Evolutionary conservation across 371 early-diverging fungal genomes (phyloP), one percentile per base, ranked within the genome.

Genomic region (Capillidium heterosporum): DNA sequence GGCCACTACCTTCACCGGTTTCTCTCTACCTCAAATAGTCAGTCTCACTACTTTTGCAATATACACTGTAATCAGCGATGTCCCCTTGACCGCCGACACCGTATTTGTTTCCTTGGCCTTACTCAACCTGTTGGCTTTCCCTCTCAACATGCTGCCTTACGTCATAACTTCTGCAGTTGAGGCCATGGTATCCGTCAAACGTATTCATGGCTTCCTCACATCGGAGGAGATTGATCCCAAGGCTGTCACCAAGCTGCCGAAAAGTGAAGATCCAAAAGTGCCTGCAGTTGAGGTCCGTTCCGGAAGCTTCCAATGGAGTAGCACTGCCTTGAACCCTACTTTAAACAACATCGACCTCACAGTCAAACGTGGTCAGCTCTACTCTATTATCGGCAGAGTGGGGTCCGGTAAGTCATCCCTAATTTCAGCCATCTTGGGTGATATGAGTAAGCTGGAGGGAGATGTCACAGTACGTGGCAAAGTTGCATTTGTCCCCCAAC

Each of bases 41-140:
- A 81, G 88, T 0, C 76, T 95, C 35, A 63, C 80, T 4, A 88
- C 88, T 0, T 94, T 93, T 75, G 76, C 81, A 0, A 70, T 86
- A 1, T 93, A 88, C 59, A 71, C 76, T n/a, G 55, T 76, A 23
- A 67, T 73, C 17, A 68, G 78, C 15, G 64, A 69, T 43, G 70
- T 67, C 54, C 81, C 84, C 2, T 68, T 92, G 66, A 85, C 81
- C 0, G 75, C 84, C 11, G 77, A 77, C 43, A 68, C 79, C 59
- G 87, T 89, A 0, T 95, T 94, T 67, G 86, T 91, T 1, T 76
- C 92, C 23, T 75, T 97, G 58, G 70, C 93, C 0, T 75, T 95
- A 11, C 93, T 97, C 76, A 91, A 90, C 67, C 71, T 94, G 59
- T 73, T 97, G n/a, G 87, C 85, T 62, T 89, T 89, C 77, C 95